These are phyloP conservation scores for Termitomyces sp. DNA, from an alignment of 768 basidiomycete species.

Conservation along the genomic window DNA sequence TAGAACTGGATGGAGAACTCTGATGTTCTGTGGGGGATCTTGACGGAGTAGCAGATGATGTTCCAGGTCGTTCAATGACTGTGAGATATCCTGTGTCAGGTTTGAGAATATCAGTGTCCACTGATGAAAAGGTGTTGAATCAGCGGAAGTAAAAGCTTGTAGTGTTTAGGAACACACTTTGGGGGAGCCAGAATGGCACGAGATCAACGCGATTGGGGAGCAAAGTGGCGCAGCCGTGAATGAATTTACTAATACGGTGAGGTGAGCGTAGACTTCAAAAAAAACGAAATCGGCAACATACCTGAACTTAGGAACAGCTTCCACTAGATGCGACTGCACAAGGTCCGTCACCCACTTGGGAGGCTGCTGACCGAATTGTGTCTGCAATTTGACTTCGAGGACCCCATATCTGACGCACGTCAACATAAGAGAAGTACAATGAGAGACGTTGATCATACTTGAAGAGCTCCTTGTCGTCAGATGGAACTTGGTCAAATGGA, in stretches of 20 bases:
- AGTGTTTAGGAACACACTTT: slow-evolving; percentile 48
- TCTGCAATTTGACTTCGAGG: slow-evolving; percentile 95
- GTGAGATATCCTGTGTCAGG: slow-evolving; percentile 75
- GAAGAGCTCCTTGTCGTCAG: slow-evolving; percentile 88
- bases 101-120: slow-evolving; percentile 95
- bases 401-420: slow-evolving; percentile 65
- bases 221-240: slow-evolving; percentile 93
- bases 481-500: slow-evolving; percentile 73
- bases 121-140: slow-evolving; percentile 26
- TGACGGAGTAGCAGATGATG: slow-evolving; percentile 30
- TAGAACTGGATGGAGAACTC: slow-evolving; percentile 39
- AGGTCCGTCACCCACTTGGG: slow-evolving; percentile 95
- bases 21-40: slow-evolving; percentile 39
- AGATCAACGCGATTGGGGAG: slow-evolving; percentile 90
- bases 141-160: not conserved
- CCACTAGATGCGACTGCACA: slow-evolving; percentile 92
- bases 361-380: slow-evolving; percentile 91
- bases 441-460: slow-evolving; percentile 42
- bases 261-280: not conserved
- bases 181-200: slow-evolving; percentile 97
- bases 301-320: slow-evolving; percentile 98
- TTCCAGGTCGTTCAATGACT: slow-evolving; percentile 69
- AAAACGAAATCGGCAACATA: slow-evolving; percentile 19
- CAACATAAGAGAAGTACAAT: not conserved
- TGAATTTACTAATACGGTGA: slow-evolving; percentile 65